Conservation (phyloP, 2,329 filamentous ascomycete genomes). For the Graphilbum fragrans region DNA sequence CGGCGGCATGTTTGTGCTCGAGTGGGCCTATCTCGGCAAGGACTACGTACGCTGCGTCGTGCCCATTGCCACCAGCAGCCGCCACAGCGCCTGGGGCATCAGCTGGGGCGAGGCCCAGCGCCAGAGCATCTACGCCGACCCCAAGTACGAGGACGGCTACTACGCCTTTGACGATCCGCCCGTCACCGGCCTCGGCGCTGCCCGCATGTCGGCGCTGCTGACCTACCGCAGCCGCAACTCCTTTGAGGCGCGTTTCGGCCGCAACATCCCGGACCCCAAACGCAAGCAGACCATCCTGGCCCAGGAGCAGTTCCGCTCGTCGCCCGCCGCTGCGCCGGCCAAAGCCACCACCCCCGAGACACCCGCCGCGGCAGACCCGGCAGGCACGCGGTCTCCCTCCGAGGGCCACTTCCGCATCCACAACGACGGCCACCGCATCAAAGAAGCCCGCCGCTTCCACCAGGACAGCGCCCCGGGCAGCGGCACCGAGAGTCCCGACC, state of each 20-base stretch:
- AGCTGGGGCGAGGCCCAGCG: conserved; percentile 84
- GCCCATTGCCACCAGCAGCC: conserved; percentile 73
- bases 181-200: conserved; percentile 74
- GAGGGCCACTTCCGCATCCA: conserved; percentile 71
- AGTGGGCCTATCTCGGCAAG: conserved; percentile 84
- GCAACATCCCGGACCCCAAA: conserved; percentile 79
- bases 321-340: not conserved
- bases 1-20: conserved; percentile 81
- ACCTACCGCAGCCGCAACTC: conserved; percentile 96
- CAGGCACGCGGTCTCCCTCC: conserved; percentile 29
- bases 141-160: conserved; percentile 96
- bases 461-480: not conserved
- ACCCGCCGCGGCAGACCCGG: not conserved
- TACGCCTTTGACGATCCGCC: conserved; percentile 83
- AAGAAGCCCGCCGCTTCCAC: conserved; percentile 28
- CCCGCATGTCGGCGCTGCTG: conserved; percentile 90
- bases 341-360: not conserved
- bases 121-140: conserved; percentile 93
- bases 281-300: conserved; percentile 75
- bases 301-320: conserved; percentile 41
- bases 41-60: conserved; percentile 72
- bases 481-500: conserved; percentile 10
- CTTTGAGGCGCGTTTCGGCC: conserved; percentile 88
- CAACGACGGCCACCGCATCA: conserved; percentile 66
- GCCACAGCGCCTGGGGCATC: conserved; percentile 82